A percentile compares a stretch with the other conserved stretches of the same genome.
Conservation (phyloP, 1,139 yeast genomes). For the Kazachstania sp. region DNA sequence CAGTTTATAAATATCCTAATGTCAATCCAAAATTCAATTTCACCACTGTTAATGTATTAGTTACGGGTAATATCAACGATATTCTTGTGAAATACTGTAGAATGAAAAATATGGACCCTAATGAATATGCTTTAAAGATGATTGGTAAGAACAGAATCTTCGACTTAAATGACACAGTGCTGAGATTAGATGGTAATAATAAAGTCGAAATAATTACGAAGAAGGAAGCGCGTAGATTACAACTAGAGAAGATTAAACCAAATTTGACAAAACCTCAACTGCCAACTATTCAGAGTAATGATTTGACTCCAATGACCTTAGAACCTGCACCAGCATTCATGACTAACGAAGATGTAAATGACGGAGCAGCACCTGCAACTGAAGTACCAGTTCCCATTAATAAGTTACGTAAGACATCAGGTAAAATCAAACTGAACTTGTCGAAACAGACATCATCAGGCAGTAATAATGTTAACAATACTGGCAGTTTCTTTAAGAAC, state of each 20-base stretch:
- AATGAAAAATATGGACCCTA: slow-evolving; percentile 29
- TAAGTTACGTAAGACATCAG: slow-evolving; percentile 14
- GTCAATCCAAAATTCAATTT: slow-evolving; percentile 21
- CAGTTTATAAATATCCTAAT: slow-evolving; percentile 31
- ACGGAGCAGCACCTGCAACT: slow-evolving; percentile 2
- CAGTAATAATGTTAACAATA: slow-evolving; percentile 9
- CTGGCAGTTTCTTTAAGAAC: slow-evolving; percentile 23
- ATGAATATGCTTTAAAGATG: slow-evolving; percentile 30
- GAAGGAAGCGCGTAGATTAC: slow-evolving; percentile 26
- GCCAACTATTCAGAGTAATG: slow-evolving; percentile 30
- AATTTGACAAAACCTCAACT: slow-evolving; percentile 23
- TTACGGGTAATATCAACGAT: slow-evolving; percentile 32
- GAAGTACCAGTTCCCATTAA: slow-evolving; percentile 9
- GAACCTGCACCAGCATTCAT: slow-evolving; percentile 19
- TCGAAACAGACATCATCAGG: slow-evolving; percentile 14
- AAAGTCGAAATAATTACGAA: slow-evolving; percentile 27
- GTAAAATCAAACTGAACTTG: slow-evolving; percentile 19
- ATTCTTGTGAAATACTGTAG: slow-evolving; percentile 30
- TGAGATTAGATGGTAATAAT: slow-evolving; percentile 32
- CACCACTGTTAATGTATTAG: slow-evolving; percentile 26
- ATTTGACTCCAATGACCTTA: slow-evolving; percentile 28
- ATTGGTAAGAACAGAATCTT: slow-evolving; percentile 24
- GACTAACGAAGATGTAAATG: slow-evolving; percentile 9
- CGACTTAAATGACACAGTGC: slow-evolving; percentile 33
- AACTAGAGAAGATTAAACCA: slow-evolving; percentile 23